Evolutionary conservation across 148 eudicot species (phyloP).

Genomic region (Cornus suecica): DNA sequence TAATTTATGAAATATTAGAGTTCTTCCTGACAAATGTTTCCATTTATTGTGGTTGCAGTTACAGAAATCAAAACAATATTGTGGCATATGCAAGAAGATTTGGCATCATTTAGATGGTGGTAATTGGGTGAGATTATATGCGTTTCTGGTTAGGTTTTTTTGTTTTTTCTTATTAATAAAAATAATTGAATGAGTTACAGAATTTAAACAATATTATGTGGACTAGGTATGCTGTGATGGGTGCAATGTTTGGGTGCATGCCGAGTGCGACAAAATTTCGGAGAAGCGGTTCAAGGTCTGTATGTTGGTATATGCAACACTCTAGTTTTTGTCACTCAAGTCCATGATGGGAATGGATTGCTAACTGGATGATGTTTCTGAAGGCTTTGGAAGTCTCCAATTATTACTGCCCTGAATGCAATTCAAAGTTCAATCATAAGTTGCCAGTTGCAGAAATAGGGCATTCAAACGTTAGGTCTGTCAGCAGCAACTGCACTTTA

Average conservation of each 20-base stretch:
- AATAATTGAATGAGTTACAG: not conserved
- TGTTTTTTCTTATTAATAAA: not conserved
- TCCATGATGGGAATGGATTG: not conserved
- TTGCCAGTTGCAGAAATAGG: slow-evolving; percentile 13
- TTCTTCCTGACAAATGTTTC: slow-evolving; percentile 10
- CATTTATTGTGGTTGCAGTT: slow-evolving; percentile 41
- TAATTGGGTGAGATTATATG: slow-evolving; percentile 61
- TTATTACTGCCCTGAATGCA: slow-evolving; percentile 90
- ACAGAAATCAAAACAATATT: slow-evolving; percentile 77
- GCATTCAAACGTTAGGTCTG: slow-evolving; percentile 36
- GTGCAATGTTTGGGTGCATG: slow-evolving; percentile 96
- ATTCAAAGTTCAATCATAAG: slow-evolving; percentile 31
- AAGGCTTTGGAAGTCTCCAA: slow-evolving; percentile 56
- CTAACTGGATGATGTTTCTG: slow-evolving; percentile 14
- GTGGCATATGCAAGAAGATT: slow-evolving; percentile 90
- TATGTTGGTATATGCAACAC: not conserved
- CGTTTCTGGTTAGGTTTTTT: not conserved
- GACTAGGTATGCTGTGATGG: slow-evolving; percentile 88
- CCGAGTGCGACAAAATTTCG: slow-evolving; percentile 73
- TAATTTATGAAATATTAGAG: not conserved
- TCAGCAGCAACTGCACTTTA: not conserved
- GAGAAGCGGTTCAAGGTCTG: slow-evolving; percentile 69
- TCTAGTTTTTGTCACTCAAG: not conserved
- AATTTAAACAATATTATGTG: slow-evolving; percentile 5
- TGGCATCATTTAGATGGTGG: slow-evolving; percentile 97